Conservation (phyloP, 129 eudicot genomes). For the Pseudognaphalium luteoalbum region DNA sequence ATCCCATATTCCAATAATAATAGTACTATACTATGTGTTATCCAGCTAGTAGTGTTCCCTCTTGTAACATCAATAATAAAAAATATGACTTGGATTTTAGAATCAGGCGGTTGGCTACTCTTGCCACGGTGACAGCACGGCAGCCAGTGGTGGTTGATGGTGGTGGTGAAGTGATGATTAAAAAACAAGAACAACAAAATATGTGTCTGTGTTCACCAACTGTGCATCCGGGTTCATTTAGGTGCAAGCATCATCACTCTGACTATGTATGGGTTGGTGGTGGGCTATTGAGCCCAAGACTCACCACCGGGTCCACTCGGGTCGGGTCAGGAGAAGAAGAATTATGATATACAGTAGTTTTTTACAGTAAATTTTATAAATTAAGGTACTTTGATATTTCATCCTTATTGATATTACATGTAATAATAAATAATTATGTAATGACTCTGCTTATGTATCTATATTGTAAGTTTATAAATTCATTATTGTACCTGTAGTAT, state of each 20-base stretch:
- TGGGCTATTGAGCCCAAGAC: neutral
- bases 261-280: conserved; percentile 50
- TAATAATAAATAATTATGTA: no score
- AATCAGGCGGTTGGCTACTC: conserved; percentile 24
- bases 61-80: neutral
- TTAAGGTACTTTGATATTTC: neutral
- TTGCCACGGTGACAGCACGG: conserved; percentile 15
- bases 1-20: conserved; percentile 10
- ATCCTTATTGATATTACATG: neutral
- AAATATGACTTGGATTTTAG: neutral
- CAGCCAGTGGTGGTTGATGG: conserved; percentile 21
- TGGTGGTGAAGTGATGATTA: conserved; percentile 27
- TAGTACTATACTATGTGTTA: conserved; percentile 50
- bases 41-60: conserved; percentile 8
- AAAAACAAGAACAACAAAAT: conserved; percentile 3
- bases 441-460: conserved; percentile 27
- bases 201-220: conserved; percentile 74
- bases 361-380: neutral
- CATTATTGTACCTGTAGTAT: no score
- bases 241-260: conserved; percentile 62
- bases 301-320: neutral
- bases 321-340: neutral
- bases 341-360: neutral
- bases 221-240: conserved; percentile 71
- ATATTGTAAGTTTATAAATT: neutral